Percentiles rank a stretch among this genome's conserved stretches.
Evolutionary conservation across 179 eudicot species (phyloP).

Genomic region (Vitellaria paradoxa): DNA sequence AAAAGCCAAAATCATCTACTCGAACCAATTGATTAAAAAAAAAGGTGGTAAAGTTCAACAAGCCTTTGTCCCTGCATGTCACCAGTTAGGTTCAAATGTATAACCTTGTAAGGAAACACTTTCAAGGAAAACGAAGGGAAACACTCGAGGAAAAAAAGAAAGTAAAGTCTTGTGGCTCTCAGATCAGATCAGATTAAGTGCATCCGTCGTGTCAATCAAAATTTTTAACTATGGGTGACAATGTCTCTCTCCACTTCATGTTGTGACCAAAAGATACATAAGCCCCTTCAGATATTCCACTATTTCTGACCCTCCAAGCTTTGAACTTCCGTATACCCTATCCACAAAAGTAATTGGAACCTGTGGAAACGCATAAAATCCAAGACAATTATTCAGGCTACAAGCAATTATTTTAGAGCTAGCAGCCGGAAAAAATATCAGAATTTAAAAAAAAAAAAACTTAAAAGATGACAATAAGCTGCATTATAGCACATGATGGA

Average conservation of each 20-base stretch:
- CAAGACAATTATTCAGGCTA: slow-evolving; percentile 5
- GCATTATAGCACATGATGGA: too few relatives aligned
- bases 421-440: neutral
- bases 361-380: slow-evolving; percentile 27
- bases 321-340: slow-evolving; percentile 90
- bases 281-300: slow-evolving; percentile 88
- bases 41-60: neutral
- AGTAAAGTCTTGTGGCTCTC: neutral
- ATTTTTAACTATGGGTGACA: neutral
- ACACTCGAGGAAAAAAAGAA: neutral
- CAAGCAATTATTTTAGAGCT: neutral
- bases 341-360: slow-evolving; percentile 94
- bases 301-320: slow-evolving; percentile 93
- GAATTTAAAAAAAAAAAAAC: too few relatives aligned
- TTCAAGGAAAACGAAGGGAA: neutral
- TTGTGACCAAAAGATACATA: slow-evolving; percentile 71
- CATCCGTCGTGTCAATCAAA: neutral
- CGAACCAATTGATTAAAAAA: neutral
- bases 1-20: neutral
- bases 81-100: neutral
- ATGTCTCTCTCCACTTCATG: slow-evolving; percentile 31
- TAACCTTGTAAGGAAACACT: neutral
- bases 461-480: too few relatives aligned
- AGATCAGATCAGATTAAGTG: neutral
- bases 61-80: neutral